A percentile compares a stretch with the other conserved stretches of the same genome.
Conservation (phyloP, 2,329 filamentous ascomycete genomes). For the Botryosphaeria agaves region DNA sequence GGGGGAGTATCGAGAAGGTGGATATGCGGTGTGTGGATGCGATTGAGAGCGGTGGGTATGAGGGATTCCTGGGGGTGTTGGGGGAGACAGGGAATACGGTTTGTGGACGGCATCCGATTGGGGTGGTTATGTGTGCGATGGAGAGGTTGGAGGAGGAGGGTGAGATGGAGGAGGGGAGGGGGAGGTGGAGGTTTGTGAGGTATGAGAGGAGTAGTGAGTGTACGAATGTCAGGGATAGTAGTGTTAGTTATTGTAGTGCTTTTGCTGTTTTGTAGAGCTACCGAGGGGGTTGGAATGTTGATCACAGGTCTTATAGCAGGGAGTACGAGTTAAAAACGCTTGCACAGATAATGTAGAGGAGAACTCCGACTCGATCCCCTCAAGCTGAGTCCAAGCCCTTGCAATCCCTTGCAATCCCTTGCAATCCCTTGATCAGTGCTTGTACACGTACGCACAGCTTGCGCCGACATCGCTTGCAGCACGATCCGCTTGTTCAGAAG, state of each 20-base stretch:
- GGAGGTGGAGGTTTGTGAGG: slow-evolving; percentile 59
- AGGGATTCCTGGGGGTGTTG: slow-evolving; percentile 51
- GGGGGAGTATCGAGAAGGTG: slow-evolving; percentile 67
- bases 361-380: too few relatives aligned
- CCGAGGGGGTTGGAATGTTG: not conserved
- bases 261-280: slow-evolving; percentile 72
- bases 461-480: too few relatives aligned
- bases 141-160: slow-evolving; percentile 37
- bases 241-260: slow-evolving; percentile 89
- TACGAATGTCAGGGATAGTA: slow-evolving; percentile 50
- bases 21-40: slow-evolving; percentile 74
- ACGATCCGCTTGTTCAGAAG: too few relatives aligned
- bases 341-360: too few relatives aligned
- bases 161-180: slow-evolving; percentile 11
- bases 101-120: slow-evolving; percentile 88
- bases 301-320: too few relatives aligned
- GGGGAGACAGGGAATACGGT: slow-evolving; percentile 71
- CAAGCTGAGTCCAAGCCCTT: too few relatives aligned
- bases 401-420: too few relatives aligned
- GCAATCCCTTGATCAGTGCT: too few relatives aligned
- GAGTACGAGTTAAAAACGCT: too few relatives aligned
- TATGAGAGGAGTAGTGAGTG: slow-evolving; percentile 79
- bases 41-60: slow-evolving; percentile 59
- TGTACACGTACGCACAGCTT: too few relatives aligned
- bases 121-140: slow-evolving; percentile 75